phyloP scores from a whole-genome alignment of 352 stramenopile genomes.

The Phytopythium helicoides region DNA sequence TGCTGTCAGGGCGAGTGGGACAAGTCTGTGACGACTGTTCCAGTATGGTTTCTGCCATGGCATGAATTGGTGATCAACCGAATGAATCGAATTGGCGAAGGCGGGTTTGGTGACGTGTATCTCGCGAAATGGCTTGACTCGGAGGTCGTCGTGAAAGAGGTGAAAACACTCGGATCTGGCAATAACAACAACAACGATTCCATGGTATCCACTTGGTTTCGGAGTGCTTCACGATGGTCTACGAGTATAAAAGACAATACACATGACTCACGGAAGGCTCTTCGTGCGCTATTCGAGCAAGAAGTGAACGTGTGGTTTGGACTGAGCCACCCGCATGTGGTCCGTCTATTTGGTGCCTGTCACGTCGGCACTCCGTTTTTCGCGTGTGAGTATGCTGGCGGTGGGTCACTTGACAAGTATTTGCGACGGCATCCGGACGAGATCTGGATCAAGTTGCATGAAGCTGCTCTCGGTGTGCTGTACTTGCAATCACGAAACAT shows the following conservation, averaged over 20 bases:
- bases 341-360: conserved; percentile 11
- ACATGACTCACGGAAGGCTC: background rate
- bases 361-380: conserved; percentile 11
- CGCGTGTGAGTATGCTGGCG: conserved; percentile 10
- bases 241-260: background rate
- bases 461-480: conserved; percentile 34
- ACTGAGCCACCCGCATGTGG: conserved; percentile 9
- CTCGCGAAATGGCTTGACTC: conserved; percentile 14
- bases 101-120: conserved; percentile 11
- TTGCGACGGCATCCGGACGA: conserved; percentile 4
- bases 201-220: no score
- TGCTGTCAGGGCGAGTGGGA: background rate
- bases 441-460: conserved; percentile 15
- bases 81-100: background rate
- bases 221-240: no score
- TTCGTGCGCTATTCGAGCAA: conserved; percentile 12
- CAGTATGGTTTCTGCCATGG: conserved; percentile 5
- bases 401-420: conserved; percentile 10
- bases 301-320: conserved; percentile 14
- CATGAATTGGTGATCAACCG: background rate
- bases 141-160: conserved; percentile 17
- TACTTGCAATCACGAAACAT: conserved; percentile 42
- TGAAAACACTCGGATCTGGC: conserved; percentile 1
- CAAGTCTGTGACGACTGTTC: background rate
- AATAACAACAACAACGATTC: no score